Conservation (phyloP, 2,329 filamentous ascomycete genomes). For the Plenodomus lindquistii region DNA sequence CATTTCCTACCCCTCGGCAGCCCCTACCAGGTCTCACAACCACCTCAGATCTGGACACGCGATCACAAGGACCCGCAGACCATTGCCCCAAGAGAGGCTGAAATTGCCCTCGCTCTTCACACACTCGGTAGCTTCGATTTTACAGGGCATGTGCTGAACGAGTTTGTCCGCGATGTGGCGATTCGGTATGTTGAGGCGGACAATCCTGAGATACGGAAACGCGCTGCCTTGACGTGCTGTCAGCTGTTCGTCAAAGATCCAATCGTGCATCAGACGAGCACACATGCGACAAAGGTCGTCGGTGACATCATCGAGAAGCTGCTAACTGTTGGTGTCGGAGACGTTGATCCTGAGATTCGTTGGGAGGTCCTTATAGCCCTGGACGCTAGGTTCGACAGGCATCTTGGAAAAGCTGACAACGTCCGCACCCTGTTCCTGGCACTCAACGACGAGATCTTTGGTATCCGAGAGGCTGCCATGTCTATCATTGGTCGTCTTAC, state of each 20-base stretch:
- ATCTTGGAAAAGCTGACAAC: conserved; percentile 97
- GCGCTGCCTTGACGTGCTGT: conserved; percentile 93
- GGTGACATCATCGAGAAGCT: conserved; percentile 97
- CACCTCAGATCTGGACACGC: conserved; percentile 81
- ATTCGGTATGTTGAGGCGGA: conserved; percentile 98
- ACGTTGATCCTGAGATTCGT: conserved; percentile 84
- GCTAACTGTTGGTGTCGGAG: conserved; percentile 90
- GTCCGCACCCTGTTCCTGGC: conserved; percentile 94
- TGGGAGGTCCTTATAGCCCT: conserved; percentile 85
- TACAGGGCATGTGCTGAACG: conserved; percentile 83
- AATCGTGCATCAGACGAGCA: conserved; percentile 96
- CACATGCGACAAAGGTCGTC: conserved; percentile 95
- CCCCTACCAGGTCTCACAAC: conserved; percentile 80
- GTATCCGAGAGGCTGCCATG: conserved; percentile 91
- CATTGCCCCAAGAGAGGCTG: conserved; percentile 78
- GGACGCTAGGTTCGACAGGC: conserved; percentile 91
- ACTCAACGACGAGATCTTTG: conserved; percentile 91
- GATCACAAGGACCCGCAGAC: conserved; percentile 83
- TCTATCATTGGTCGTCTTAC: conserved; percentile 94
- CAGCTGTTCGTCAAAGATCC: conserved; percentile 96
- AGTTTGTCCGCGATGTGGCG: conserved; percentile 97
- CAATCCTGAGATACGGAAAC: conserved; percentile 89
- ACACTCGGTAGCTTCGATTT: conserved; percentile 99
- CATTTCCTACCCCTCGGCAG: conserved; percentile 92
- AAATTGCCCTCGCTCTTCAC: conserved; percentile 90